Evolutionary conservation across 345 rosid genomes (phyloP).

Genomic region (Anastatica hierochuntica): DNA sequence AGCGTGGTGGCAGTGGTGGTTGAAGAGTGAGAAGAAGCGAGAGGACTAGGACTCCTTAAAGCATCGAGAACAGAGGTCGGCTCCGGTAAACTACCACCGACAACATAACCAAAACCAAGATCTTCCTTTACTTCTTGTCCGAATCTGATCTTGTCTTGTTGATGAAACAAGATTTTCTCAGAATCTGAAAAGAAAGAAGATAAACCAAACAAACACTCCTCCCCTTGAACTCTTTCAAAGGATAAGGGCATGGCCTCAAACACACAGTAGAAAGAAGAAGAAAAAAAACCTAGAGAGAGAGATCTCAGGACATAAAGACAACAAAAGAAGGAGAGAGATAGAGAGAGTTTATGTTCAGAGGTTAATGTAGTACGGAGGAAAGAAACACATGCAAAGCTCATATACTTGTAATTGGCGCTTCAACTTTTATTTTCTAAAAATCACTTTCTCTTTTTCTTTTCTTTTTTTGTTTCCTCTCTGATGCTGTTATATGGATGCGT

Average conservation of each 20-base stretch:
- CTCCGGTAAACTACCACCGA: conserved; percentile 37
- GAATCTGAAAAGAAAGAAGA: conserved; percentile 31
- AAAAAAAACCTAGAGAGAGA: conserved; percentile 7
- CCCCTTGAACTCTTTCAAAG: conserved; percentile 31
- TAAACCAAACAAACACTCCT: conserved; percentile 26
- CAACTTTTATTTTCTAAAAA: background rate
- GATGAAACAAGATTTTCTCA: background rate
- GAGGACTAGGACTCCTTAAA: conserved; percentile 46
- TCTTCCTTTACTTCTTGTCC: background rate
- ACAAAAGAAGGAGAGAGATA: conserved; percentile 17
- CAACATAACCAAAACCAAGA: conserved; percentile 34
- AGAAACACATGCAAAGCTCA: conserved; percentile 32
- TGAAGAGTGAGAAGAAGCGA: conserved; percentile 38
- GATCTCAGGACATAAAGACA: conserved; percentile 23
- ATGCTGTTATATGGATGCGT: conserved; percentile 49
- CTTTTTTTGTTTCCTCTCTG: background rate
- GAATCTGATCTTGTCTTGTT: background rate
- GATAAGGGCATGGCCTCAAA: conserved; percentile 77
- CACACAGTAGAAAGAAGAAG: background rate
- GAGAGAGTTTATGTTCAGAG: conserved; percentile 8
- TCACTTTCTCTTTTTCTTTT: conserved; percentile 1
- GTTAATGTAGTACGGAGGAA: conserved; percentile 22
- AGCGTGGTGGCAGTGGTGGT: conserved; percentile 36
- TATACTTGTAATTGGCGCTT: conserved; percentile 29
- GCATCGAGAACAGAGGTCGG: conserved; percentile 59